Evolutionary conservation across 805 yeast species (phyloP), one percentile per base, ranked within the genome.

Genomic region (Yarrowia hollandica): DNA sequence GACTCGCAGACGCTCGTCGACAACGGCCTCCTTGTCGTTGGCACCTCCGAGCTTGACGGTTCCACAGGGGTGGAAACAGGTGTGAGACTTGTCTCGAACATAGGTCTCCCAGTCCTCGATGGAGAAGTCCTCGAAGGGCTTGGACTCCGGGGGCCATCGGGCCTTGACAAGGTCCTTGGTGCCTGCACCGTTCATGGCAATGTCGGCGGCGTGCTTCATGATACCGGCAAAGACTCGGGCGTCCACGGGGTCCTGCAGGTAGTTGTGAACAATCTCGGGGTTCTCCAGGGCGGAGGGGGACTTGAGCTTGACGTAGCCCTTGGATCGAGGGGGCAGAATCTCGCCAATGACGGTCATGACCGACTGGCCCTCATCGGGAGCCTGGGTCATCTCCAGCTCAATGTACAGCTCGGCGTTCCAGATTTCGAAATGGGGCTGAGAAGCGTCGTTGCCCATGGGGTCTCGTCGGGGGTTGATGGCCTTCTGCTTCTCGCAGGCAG

Each of bases 1-100:
- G 28, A 69, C 72, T 62, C 63, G 64, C 42, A 70, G 67, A n/a
- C 64, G 44, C 38, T 71, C 67, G 57, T 69, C 71, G 14, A 70
- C 72, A 61, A 70, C 72, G 18, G 64, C 21, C 34, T 60, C 61
- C 41, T 64, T 65, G n/a, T 39, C 46, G 25, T 34, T 26, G 25
- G 58, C 52, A 48, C 64, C 64, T 22, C 66, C 64, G 60, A 64
- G 63, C 60, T 64, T 61, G 56, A 62, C 61, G 23, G 73, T 70
- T 50, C 73, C 73, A 30, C 72, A 68, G 28, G 72, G 72, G 56
- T 70, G 73, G 67, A 68, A 70, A 14, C 70, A 70, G 18, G 73
- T 70, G 57, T 70, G 72, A 21, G 68, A 68, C 41, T 70, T 66
- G 50, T 68, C 68, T 35, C 70, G 64, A 25, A 70, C 71, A 35